Evolutionary conservation across 2,329 filamentous ascomycete genomes (phyloP), one percentile per base, ranked within the genome.

Genomic region (Ophiosphaerella korrae): DNA sequence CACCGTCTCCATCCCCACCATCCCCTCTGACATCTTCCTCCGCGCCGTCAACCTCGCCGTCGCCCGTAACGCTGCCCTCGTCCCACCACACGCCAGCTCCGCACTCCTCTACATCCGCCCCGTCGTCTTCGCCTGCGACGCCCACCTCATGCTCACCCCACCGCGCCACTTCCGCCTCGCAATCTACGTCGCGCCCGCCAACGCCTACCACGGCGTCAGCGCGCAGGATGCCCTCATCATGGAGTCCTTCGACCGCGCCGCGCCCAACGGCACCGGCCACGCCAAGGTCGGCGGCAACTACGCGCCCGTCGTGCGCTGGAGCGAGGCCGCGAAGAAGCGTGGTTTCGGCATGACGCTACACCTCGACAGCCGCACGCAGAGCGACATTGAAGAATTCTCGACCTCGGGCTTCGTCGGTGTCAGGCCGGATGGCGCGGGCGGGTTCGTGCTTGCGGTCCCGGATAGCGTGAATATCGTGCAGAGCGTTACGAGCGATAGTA

Each of bases 271-370:
- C 2, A 65, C 62, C 1, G 71, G 72, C 2, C 53, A 55, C 29
- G 70, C 60, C 24, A 74, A 74, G 49, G 66, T 74, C 8, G 73
- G 72, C 5, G 73, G 73, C 0, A 75, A 75, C 47, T 75, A 75
- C 50, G 72, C 68, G 0, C 68, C 72, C 3, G 72, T 71, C 2
- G 54, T 73, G n/a, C 55, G 58, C n/a, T 71, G 63, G 50, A 64
- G 53, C 7, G 63, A 65, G 11, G 56, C 66, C 32, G 72, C 73
- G n/a, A 44, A 55, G 12, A 53, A 49, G 7, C 58, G 70, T 21
- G 73, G 71, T 1, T 75, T 58, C 40, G 47, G 44, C 3, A 60
- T 75, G n/a, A 71, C 66, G 2, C 54, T 74, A 32, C 71, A 73
- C 48, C 53, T 75, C 7, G 73, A 74, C 47, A 66, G 62, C 18